Percentiles rank a stretch among this genome's conserved stretches.
Evolutionary conservation across 2,329 filamentous ascomycete species (phyloP).

Genomic region (Claviceps humidiphila): DNA sequence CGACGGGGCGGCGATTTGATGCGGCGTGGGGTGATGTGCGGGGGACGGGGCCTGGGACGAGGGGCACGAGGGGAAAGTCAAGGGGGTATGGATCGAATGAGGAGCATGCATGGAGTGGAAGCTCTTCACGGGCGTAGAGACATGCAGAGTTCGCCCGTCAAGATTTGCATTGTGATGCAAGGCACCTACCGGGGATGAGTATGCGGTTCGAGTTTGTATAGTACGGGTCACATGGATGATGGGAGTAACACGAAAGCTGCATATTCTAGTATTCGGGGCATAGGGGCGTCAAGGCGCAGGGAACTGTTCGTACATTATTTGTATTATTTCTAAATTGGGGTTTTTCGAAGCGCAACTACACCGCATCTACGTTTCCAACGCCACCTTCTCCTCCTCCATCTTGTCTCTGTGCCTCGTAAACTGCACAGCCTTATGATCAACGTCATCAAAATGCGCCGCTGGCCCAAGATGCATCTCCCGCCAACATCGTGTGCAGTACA

Average conservation of each 20-base stretch:
- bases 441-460: slow-evolving; percentile 56
- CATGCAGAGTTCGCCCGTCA: background rate
- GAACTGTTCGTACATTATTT: too few relatives aligned
- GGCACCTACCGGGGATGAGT: too few relatives aligned
- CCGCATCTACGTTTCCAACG: slow-evolving; percentile 19
- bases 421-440: slow-evolving; percentile 52
- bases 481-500: slow-evolving; percentile 73
- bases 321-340: background rate
- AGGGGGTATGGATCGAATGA: slow-evolving; percentile 9
- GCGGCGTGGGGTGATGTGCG: slow-evolving; percentile 85
- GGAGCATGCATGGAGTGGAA: slow-evolving; percentile 5
- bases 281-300: too few relatives aligned
- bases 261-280: too few relatives aligned
- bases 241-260: too few relatives aligned
- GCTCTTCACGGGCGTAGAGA: slow-evolving; percentile 1
- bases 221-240: too few relatives aligned
- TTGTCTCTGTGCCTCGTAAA: slow-evolving; percentile 30
- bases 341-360: background rate
- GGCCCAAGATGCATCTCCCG: slow-evolving; percentile 64
- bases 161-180: too few relatives aligned
- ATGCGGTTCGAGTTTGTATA: too few relatives aligned
- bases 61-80: slow-evolving; percentile 45
- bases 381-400: slow-evolving; percentile 19
- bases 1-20: slow-evolving; percentile 67
- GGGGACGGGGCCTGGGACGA: slow-evolving; percentile 78